These are phyloP conservation scores for Aspergillus campestris DNA, from an alignment of 495 filamentous ascomycete genomes.

Conservation along the genomic window DNA sequence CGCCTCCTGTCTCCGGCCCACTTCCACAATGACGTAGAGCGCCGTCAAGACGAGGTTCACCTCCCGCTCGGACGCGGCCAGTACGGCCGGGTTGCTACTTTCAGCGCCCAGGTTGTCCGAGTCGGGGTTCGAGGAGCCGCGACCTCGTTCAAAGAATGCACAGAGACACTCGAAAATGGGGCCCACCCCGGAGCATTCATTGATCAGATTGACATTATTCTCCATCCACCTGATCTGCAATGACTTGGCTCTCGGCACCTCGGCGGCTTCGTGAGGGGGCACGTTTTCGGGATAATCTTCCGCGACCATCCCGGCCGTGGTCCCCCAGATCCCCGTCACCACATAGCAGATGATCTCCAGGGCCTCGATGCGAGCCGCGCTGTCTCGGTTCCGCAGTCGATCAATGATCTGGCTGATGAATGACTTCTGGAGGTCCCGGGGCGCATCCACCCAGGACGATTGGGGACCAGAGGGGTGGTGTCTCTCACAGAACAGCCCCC, in stretches of 20 bases:
- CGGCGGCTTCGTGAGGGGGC: slow-evolving; percentile 20
- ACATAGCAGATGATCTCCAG: slow-evolving; percentile 73
- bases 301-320: slow-evolving; percentile 50
- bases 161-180: slow-evolving; percentile 53
- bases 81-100: slow-evolving; percentile 21
- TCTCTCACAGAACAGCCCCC: slow-evolving; percentile 39
- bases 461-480: slow-evolving; percentile 23
- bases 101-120: slow-evolving; percentile 25
- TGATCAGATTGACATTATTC: slow-evolving; percentile 50
- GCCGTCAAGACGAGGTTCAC: slow-evolving; percentile 48
- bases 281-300: slow-evolving; percentile 19
- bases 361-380: slow-evolving; percentile 47
- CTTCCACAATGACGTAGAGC: slow-evolving; percentile 66
- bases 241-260: slow-evolving; percentile 38
- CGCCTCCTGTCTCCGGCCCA: slow-evolving; percentile 43
- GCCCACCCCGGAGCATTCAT: slow-evolving; percentile 50
- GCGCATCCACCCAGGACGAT: slow-evolving; percentile 44
- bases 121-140: slow-evolving; percentile 18
- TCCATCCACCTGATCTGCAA: slow-evolving; percentile 65
- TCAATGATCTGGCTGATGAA: slow-evolving; percentile 39
- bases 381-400: slow-evolving; percentile 39
- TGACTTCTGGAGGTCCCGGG: slow-evolving; percentile 30
- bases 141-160: slow-evolving; percentile 46
- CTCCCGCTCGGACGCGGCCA: slow-evolving; percentile 37
- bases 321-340: slow-evolving; percentile 67